A percentile compares a stretch with the other conserved stretches of the same genome.
phyloP scores from a whole-genome alignment of 1,139 yeast genomes.

The Hyphopichia burtonii region DNA sequence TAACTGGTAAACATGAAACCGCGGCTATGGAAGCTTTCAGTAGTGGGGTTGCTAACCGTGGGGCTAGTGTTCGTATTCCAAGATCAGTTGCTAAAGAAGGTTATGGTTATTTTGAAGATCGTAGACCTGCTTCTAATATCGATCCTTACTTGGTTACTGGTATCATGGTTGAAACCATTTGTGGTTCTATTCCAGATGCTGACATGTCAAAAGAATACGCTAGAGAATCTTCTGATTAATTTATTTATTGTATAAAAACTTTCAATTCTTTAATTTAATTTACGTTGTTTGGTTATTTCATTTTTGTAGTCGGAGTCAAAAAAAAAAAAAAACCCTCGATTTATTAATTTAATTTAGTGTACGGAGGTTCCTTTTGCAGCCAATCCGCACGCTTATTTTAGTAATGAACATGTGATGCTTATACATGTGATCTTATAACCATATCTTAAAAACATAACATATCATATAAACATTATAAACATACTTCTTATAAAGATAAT shows the following conservation, averaged over 20 bases:
- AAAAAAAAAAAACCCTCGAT: too few relatives aligned
- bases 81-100: conserved; percentile 98
- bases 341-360: too few relatives aligned
- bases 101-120: conserved; percentile 97
- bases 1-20: conserved; percentile 98
- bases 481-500: too few relatives aligned
- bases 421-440: too few relatives aligned
- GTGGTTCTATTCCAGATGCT: conserved; percentile 94
- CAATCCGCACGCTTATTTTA: too few relatives aligned
- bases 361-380: too few relatives aligned
- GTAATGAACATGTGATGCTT: too few relatives aligned
- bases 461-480: too few relatives aligned
- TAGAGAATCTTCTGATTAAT: conserved; percentile 55
- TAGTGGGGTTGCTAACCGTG: conserved; percentile 99
- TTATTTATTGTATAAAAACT: neutral
- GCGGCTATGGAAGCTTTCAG: conserved; percentile 90
- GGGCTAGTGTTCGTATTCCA: conserved; percentile 98
- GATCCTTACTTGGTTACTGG: conserved; percentile 99
- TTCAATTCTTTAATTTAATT: neutral
- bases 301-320: too few relatives aligned
- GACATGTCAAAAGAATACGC: conserved; percentile 89
- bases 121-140: conserved; percentile 99
- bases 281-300: neutral
- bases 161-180: conserved; percentile 94
- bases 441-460: too few relatives aligned